A percentile compares a stretch with the other conserved stretches of the same genome.
phyloP scores from a whole-genome alignment of 192 early-diverging fungal genomes.

The Backusella sp. region DNA sequence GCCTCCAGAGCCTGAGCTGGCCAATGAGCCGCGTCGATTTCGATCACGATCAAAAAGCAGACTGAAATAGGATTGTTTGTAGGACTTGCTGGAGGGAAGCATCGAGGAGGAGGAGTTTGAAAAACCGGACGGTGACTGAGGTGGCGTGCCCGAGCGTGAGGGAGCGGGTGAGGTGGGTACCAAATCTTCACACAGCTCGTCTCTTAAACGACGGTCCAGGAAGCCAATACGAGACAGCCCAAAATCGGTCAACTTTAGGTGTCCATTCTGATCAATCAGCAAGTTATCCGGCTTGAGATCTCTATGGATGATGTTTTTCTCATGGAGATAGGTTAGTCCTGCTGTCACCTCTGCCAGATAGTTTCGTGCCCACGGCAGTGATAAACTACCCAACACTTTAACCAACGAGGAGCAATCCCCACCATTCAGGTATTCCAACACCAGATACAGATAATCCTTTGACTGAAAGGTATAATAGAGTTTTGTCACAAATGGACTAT shows the following conservation, averaged over 20 bases:
- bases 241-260: constrained; percentile 89
- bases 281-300: constrained; percentile 89
- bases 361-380: constrained; percentile 83
- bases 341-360: constrained; percentile 83
- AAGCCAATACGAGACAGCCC: constrained; percentile 84
- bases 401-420: constrained; percentile 87
- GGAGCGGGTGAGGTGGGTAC: constrained; percentile 24
- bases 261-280: constrained; percentile 80
- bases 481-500: constrained; percentile 82
- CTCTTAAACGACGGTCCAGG: constrained; percentile 69
- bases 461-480: constrained; percentile 84
- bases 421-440: constrained; percentile 88
- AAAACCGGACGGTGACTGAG: constrained; percentile 24
- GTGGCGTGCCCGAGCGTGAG: constrained; percentile 32
- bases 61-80: constrained; percentile 38
- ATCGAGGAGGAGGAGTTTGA: constrained; percentile 14
- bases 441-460: constrained; percentile 81
- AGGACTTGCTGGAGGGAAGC: constrained; percentile 7
- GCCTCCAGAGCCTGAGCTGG: constrained; percentile 40
- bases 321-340: constrained; percentile 79
- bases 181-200: constrained; percentile 34
- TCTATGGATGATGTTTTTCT: constrained; percentile 79
- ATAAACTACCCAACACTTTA: constrained; percentile 66
- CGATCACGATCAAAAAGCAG: constrained; percentile 37
- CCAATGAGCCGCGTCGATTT: constrained; percentile 46